Evolutionary conservation across 2,329 filamentous ascomycete genomes (phyloP), one percentile per base, ranked within the genome.

Genomic region (Scortechinia acanthostroma): DNA sequence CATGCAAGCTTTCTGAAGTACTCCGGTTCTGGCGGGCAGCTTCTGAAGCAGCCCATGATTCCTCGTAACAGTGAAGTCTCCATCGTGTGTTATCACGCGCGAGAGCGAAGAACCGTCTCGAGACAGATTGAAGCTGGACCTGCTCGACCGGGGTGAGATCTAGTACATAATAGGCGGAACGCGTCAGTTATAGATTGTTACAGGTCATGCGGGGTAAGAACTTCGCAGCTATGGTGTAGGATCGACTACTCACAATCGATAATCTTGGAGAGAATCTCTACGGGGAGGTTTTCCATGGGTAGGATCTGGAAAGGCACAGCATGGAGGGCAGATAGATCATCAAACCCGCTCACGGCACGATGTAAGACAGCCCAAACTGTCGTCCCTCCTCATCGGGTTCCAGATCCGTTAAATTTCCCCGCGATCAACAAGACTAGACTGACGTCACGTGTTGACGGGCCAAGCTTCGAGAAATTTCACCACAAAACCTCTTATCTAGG

Each of bases 51-150:
- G 35, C 35, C 35, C 35, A 40, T 40, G 35, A 40, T 19, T 40
- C 10, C 17, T 40, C 35, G 20, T 40, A 40, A 19, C 35, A 40
- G 17, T 40, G 35, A 6, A 40, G 35, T 19, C 35, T 40, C 35
- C 35, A 40, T 6, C 6, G 17, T 13, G 10, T 40, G 20, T 40
- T 40, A 19, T 40, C 17, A 6, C 35, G 10, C 13, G 35, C 35
- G 17, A 40, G 35, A 40, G 10, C 35, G 35, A 40, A 19, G 17
- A 40, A 40, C 10, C 17, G 14, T 19, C 20, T 40, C 17, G 35
- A 40, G 35, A 40, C 35, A 19, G 20, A 19, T 19, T 40, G 35
- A 6, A 40, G 35, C 35, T 10, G 35, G 10, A 40, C 35, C 20
- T 40, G 10, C 6, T 40, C 35, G 17, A 10, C 13, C 13, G 35